phyloP scores from a whole-genome alignment of 805 yeast genomes.

The Vanderwaltozyma yarrowii region DNA sequence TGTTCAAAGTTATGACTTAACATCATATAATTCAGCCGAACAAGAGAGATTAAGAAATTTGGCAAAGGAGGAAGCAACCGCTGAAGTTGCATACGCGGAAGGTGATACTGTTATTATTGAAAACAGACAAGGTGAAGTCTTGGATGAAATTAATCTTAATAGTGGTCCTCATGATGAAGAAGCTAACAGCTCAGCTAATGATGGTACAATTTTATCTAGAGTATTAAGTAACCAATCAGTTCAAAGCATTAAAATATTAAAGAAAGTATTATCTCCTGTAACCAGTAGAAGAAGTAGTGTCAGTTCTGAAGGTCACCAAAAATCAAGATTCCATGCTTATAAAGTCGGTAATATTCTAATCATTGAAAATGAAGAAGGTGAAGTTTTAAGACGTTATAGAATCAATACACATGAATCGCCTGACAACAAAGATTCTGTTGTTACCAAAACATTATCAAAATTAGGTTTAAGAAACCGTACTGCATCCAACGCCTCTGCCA shows the following conservation, averaged over 20 bases:
- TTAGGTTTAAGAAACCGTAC: constrained; percentile 36
- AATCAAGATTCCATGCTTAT: constrained; percentile 41
- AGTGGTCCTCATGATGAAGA: constrained; percentile 18
- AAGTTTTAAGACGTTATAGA: constrained; percentile 70
- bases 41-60: constrained; percentile 13
- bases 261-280: constrained; percentile 1
- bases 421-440: constrained; percentile 9
- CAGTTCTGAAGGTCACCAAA: constrained; percentile 5
- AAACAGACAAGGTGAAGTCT: constrained; percentile 72
- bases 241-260: constrained; percentile 1
- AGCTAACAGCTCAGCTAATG: constrained; percentile 3
- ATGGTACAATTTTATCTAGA: constrained; percentile 5
- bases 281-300: no score
- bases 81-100: constrained; percentile 48
- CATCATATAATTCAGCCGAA: neutral
- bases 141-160: constrained; percentile 43
- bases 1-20: neutral
- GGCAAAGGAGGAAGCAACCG: constrained; percentile 21
- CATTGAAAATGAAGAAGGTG: constrained; percentile 89
- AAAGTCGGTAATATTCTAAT: constrained; percentile 67
- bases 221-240: constrained; percentile 16
- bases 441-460: constrained; percentile 41
- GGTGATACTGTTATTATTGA: constrained; percentile 67
- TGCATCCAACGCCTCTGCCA: constrained; percentile 1
- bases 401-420: constrained; percentile 45